Evolutionary conservation across 2,329 filamentous ascomycete species (phyloP).

Genomic region (Fusarium paranaense): DNA sequence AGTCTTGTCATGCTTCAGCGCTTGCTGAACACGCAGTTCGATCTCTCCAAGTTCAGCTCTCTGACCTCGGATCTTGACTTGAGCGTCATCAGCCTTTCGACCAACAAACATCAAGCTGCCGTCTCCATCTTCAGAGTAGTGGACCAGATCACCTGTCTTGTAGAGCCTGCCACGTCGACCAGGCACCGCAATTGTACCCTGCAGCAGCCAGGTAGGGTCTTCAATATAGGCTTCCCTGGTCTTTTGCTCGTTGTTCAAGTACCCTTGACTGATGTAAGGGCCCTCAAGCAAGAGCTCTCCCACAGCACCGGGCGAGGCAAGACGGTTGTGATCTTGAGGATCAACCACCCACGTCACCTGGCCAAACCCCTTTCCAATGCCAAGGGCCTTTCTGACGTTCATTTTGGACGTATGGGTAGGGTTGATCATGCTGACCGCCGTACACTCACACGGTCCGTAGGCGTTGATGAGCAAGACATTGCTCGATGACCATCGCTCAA

Average conservation of each 20-base stretch:
- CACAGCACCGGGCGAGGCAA: neutral
- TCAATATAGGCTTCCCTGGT: neutral
- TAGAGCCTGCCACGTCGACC: conserved; percentile 44
- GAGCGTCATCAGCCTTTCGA: conserved; percentile 61
- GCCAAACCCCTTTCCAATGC: neutral
- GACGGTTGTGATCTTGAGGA: neutral
- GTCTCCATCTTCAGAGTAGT: conserved; percentile 46
- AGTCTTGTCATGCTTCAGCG: neutral
- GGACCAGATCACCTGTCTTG: conserved; percentile 61
- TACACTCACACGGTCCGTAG: conserved; percentile 16
- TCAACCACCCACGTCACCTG: conserved; percentile 16
- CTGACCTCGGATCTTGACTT: conserved; percentile 70
- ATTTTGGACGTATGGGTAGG: neutral
- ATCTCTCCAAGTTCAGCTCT: conserved; percentile 60
- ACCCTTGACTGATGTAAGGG: conserved; percentile 6
- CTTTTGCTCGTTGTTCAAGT: neutral
- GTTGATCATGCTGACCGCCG: neutral
- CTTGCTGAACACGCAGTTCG: conserved; percentile 26
- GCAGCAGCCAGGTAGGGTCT: neutral
- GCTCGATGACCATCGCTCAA: neutral
- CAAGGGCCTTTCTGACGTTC: neutral
- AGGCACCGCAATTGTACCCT: neutral
- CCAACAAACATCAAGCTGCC: conserved; percentile 56
- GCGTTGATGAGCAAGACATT: conserved; percentile 6
- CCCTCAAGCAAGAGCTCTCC: conserved; percentile 17